These are phyloP conservation scores for Mortierella sp. DNA, from an alignment of 371 early-diverging fungal species.

Conservation along the genomic window DNA sequence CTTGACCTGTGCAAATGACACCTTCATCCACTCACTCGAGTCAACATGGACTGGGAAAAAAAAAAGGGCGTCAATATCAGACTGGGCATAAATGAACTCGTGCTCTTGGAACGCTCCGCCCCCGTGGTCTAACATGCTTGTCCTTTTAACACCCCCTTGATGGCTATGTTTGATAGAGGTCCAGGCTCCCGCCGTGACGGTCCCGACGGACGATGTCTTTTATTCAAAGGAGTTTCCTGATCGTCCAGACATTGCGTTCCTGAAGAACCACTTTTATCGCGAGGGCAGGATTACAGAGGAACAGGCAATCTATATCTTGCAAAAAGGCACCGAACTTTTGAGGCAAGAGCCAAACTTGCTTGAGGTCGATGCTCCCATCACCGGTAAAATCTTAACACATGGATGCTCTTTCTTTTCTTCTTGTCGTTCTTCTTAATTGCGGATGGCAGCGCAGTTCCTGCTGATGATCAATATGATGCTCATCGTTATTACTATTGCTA, in stretches of 20 bases:
- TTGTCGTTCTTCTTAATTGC: not conserved
- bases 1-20: no score
- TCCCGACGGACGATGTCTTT: conserved; percentile 64
- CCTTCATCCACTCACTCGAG: no score
- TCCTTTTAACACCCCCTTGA: no score
- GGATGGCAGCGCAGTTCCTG: no score
- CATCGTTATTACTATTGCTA: not conserved
- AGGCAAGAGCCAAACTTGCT: conserved; percentile 86
- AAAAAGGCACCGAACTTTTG: conserved; percentile 77
- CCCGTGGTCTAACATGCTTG: no score
- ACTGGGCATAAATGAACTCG: no score
- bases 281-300: conserved; percentile 93
- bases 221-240: conserved; percentile 71
- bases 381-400: conserved; percentile 71
- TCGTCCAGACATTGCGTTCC: conserved; percentile 82
- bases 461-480: not conserved
- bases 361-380: conserved; percentile 91
- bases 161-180: conserved; percentile 52
- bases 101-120: no score
- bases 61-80: no score
- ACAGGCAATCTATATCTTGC: conserved; percentile 90
- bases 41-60: no score
- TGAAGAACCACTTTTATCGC: conserved; percentile 88
- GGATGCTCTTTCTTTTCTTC: conserved; percentile 1
- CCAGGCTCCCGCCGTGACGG: conserved; percentile 63